phyloP scores from a whole-genome alignment of 495 filamentous ascomycete species.

The Oleoguttula mirabilis region DNA sequence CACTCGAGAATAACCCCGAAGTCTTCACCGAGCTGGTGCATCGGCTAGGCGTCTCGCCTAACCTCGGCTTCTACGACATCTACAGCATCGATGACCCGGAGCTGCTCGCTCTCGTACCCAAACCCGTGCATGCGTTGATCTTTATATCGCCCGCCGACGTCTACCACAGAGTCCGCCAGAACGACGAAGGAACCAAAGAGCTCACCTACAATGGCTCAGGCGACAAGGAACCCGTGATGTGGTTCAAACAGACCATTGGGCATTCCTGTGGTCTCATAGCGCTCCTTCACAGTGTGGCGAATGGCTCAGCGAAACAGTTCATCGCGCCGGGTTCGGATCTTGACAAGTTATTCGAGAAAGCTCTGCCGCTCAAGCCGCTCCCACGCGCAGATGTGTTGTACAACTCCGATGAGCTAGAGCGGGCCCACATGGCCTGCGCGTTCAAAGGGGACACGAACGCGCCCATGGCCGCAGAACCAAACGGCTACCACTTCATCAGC shows the following conservation, averaged over 20 bases:
- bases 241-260: slow-evolving; percentile 86
- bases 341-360: slow-evolving; percentile 35
- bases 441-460: slow-evolving; percentile 58
- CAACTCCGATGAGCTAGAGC: slow-evolving; percentile 54
- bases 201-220: slow-evolving; percentile 39
- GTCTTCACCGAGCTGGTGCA: slow-evolving; percentile 67
- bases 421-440: slow-evolving; percentile 60
- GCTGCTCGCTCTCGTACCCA: slow-evolving; percentile 65
- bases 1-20: slow-evolving; percentile 28
- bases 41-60: slow-evolving; percentile 56
- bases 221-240: slow-evolving; percentile 52
- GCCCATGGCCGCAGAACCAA: slow-evolving; percentile 37
- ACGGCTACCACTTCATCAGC: slow-evolving; percentile 58
- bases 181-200: slow-evolving; percentile 47
- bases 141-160: slow-evolving; percentile 70
- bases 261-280: slow-evolving; percentile 82
- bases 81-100: slow-evolving; percentile 71
- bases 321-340: slow-evolving; percentile 37
- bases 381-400: slow-evolving; percentile 62
- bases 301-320: slow-evolving; percentile 41
- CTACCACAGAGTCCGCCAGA: slow-evolving; percentile 52
- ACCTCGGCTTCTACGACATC: slow-evolving; percentile 67
- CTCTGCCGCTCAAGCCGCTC: slow-evolving; percentile 40
- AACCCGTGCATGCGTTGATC: slow-evolving; percentile 70
- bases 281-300: slow-evolving; percentile 59